Conservation (phyloP, 2,329 filamentous ascomycete genomes). For the Diplocarpon mali region DNA sequence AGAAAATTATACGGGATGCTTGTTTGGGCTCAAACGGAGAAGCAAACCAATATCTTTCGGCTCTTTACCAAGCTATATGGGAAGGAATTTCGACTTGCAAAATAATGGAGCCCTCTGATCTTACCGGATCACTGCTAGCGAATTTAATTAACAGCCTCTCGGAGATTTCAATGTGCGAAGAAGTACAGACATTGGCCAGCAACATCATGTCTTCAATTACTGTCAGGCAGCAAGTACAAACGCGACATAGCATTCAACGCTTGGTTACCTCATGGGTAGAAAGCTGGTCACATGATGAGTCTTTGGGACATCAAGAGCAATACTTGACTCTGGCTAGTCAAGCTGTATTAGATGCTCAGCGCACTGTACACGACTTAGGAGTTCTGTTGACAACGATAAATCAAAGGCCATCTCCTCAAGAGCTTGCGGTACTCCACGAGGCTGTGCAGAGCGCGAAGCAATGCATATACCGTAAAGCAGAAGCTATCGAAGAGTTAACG, state of each 20-base stretch:
- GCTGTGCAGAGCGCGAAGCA: not conserved
- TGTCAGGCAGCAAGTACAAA: constrained; percentile 11
- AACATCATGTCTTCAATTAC: constrained; percentile 16
- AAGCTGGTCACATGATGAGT: not conserved
- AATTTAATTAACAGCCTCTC: constrained; percentile 12
- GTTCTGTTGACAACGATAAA: not conserved
- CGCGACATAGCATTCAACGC: constrained; percentile 5
- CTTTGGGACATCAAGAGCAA: not conserved
- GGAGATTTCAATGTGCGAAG: constrained; percentile 9
- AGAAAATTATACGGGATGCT: constrained; percentile 3
- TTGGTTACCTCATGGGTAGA: constrained; percentile 8
- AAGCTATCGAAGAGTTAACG: not conserved
- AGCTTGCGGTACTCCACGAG: not conserved
- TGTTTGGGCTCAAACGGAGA: not conserved
- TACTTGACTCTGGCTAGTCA: not conserved
- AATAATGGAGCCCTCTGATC: constrained; percentile 15
- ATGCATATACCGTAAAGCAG: not conserved
- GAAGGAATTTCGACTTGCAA: constrained; percentile 18
- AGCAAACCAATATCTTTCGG: constrained; percentile 5
- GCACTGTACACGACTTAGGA: not conserved
- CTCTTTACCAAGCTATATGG: constrained; percentile 21
- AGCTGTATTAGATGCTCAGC: not conserved
- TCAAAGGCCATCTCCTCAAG: not conserved
- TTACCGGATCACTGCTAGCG: constrained; percentile 10
- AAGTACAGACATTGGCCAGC: constrained; percentile 11